phyloP scores from a whole-genome alignment of 75 land plant genomes.

The Selaginella moellendorffii region DNA sequence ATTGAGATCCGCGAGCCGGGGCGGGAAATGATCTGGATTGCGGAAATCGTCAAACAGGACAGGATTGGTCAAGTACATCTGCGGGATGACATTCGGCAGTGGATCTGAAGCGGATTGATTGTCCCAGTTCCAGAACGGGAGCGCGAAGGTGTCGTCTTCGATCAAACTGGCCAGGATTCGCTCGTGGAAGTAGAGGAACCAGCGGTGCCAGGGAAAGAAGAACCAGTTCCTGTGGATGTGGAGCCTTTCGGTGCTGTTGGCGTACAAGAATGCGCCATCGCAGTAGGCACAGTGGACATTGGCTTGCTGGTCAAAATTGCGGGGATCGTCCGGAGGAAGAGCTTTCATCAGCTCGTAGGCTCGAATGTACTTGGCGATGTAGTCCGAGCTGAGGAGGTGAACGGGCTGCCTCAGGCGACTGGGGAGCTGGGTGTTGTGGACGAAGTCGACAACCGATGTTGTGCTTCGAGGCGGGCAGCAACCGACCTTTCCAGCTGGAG shows the following conservation, averaged over 20 bases:
- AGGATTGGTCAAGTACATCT: not conserved
- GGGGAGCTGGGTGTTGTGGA: not conserved
- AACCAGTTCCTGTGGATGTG: slow-evolving; percentile 25
- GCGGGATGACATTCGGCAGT: not conserved
- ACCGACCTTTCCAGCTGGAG: not conserved
- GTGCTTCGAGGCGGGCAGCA: not conserved
- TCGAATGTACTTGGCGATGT: slow-evolving; percentile 11
- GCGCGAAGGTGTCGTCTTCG: slow-evolving; percentile 33
- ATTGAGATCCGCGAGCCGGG: not conserved
- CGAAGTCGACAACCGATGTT: not conserved
- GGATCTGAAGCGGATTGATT: not conserved
- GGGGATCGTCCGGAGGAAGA: slow-evolving; percentile 39
- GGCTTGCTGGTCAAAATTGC: slow-evolving; percentile 40
- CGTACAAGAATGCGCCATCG: slow-evolving; percentile 30
- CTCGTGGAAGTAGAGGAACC: slow-evolving; percentile 16
- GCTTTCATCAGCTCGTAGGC: slow-evolving; percentile 34
- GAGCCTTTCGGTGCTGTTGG: not conserved
- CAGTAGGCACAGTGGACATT: slow-evolving; percentile 54
- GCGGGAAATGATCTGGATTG: not conserved
- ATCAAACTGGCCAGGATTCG: slow-evolving; percentile 22
- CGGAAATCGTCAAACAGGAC: not conserved
- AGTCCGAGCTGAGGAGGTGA: not conserved
- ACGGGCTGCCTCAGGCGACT: not conserved
- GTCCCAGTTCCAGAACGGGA: slow-evolving; percentile 50
- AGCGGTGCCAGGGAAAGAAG: slow-evolving; percentile 13